Evolutionary conservation across 2,329 filamentous ascomycete genomes (phyloP), one percentile per base, ranked within the genome.

Genomic region (Fusarium sp.): DNA sequence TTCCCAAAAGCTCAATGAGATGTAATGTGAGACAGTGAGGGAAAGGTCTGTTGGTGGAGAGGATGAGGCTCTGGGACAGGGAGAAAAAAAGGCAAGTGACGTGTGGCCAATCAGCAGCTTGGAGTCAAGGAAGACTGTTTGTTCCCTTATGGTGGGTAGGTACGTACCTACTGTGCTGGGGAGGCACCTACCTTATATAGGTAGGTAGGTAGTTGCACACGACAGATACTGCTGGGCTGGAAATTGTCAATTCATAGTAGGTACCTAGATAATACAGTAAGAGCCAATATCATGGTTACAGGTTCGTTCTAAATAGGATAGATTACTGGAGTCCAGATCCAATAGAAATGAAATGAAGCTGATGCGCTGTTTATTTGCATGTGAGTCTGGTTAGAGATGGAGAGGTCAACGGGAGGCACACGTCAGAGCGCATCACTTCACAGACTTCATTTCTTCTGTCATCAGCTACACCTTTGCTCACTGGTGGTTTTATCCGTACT

Each of bases 41-140:
- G 20, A 62, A 66, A 27, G 44, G 51, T 60, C 43, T 55, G 56
- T 53, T 62, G 66, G 65, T 71, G 59, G 64, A 38, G 52, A 53
- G 59, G 45, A 58, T 67, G 63, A 68, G 63, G 65, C 65, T 48
- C 43, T 46, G 43, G 49, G 30, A 29, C 41, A 6, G 25, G 18
- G 24, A 49, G n/a, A 70, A 60, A 58, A 52, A 43, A 18, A 16
- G 34, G 34, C 6, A 45, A 24, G 32, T 44, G 13, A 8, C 8
- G 25, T 22, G 6, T 49, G 38, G 3, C 68, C 68, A 71, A 71
- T 71, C 45, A 71, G 30, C 10, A 18, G 12, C 45, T 29, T 22
- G 18, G 20, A 20, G 5, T 9, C 7, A 13, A 15, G 27, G 38
- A 45, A 54, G 48, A 48, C 48, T 65, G 44, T 40, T 22, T 43